Evolutionary conservation across 257 asterid genomes (phyloP).

Genomic region (Hygrophila difformis): DNA sequence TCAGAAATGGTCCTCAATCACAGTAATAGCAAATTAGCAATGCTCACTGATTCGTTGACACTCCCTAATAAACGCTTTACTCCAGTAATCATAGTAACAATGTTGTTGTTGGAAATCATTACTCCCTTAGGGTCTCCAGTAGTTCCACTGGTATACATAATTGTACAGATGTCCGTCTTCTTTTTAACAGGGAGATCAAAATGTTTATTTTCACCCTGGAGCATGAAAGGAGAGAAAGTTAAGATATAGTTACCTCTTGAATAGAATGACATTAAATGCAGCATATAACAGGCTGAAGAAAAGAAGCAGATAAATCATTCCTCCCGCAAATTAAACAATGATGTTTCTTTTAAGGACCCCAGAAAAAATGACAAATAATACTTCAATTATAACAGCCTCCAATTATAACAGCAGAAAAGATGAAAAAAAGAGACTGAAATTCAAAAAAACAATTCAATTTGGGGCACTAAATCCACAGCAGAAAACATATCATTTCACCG

Average conservation of each 20-base stretch:
- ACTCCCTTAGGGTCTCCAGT: slow-evolving; percentile 99
- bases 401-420: no score
- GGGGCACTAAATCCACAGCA: no score
- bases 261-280: slow-evolving; percentile 2
- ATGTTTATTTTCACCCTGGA: slow-evolving; percentile 68
- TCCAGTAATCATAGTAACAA: slow-evolving; percentile 73
- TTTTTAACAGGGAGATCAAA: slow-evolving; percentile 76
- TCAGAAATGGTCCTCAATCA: no score
- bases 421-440: no score
- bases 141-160: slow-evolving; percentile 98
- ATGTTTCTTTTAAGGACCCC: no score
- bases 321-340: no score
- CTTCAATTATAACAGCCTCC: no score
- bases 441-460: no score
- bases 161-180: slow-evolving; percentile 83
- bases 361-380: no score
- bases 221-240: no score
- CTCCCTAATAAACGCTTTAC: slow-evolving; percentile 51
- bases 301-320: background rate
- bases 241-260: no score
- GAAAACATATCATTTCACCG: no score
- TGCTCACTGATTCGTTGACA: slow-evolving; percentile 59
- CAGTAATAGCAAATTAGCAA: background rate
- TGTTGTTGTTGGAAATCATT: slow-evolving; percentile 79
- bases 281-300: background rate